phyloP scores from a whole-genome alignment of 1,139 yeast genomes.

The Pichia sp. region DNA sequence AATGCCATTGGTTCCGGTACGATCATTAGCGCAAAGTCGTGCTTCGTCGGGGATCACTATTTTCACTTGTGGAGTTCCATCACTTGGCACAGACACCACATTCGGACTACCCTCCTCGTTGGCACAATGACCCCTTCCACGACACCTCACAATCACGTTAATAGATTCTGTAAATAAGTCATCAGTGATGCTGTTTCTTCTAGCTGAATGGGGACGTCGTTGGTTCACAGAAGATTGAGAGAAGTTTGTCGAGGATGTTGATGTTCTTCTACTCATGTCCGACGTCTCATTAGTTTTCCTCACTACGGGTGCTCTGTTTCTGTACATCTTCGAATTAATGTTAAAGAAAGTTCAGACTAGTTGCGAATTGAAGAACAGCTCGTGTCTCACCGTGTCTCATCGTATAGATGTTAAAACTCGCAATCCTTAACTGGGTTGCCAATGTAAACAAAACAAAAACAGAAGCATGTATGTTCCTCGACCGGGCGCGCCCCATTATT shows the following conservation, averaged over 20 bases:
- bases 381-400: no score
- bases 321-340: neutral
- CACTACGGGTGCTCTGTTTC: neutral
- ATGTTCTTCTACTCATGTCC: neutral
- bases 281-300: neutral
- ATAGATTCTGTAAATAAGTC: constrained; percentile 26
- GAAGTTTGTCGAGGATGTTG: neutral
- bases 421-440: neutral
- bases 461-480: neutral
- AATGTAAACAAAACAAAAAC: neutral
- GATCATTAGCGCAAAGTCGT: neutral
- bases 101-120: constrained; percentile 66
- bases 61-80: constrained; percentile 35
- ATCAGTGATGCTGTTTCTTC: neutral
- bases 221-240: neutral
- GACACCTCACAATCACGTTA: constrained; percentile 80
- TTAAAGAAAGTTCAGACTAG: neutral
- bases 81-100: constrained; percentile 58
- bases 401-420: neutral
- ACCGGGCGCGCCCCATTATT: neutral
- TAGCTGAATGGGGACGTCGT: neutral
- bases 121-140: constrained; percentile 76
- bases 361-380: neutral
- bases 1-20: neutral
- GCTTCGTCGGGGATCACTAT: constrained; percentile 33